Evolutionary conservation across 148 eudicot genomes (phyloP), one percentile per base, ranked within the genome.

Genomic region (Rhododendron henanense): DNA sequence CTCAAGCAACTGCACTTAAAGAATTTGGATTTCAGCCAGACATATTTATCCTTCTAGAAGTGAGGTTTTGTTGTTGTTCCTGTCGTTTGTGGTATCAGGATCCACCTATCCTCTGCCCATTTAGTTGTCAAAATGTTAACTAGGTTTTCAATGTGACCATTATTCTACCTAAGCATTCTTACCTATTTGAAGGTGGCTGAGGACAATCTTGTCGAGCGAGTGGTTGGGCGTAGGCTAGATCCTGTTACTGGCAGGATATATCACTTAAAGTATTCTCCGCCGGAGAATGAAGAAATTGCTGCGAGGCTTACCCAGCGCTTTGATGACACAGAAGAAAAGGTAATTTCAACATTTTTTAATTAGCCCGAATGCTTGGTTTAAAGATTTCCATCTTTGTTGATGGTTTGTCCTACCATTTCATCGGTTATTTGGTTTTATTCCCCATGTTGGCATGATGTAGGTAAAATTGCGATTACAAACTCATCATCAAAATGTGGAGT

Each of bases 271-370:
- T 97, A 95, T 88, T 93, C 96, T 61, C 99, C 98, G 44, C 99
- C 99, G n/a, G 99, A 97, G 91, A 94, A 87, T 84, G 98, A 95
- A 91, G 99, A 97, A 88, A 95, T 97, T 86, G 96, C 97, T 83
- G 90, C 95, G 31, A 91, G 99, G 88, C 93, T 97, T 85, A 94
- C 98, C 87, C 99, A 97, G 41, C 95, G 99, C 71, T 97, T 97
- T 90, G 99, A 97, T 89, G 99, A 97, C 88, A 95, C 98, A 4
- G 98, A 94, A 91, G 98, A 97, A 85, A 97, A 94, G 96, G 99
- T 81, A 90, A 81, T 84, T 73, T 51, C 48, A 63, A 50, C 73
- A 65, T 82, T 87, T 75, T 53, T 31, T 55, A 16, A 21, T 8
- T 74, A 37, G 73, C n/a, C n/a, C 51, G 8, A 7, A n/a, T 51